A percentile compares a stretch with the other conserved stretches of the same genome.
These are phyloP conservation scores for Starmerella floricola DNA, from an alignment of 805 yeast genomes.

Conservation along the genomic window DNA sequence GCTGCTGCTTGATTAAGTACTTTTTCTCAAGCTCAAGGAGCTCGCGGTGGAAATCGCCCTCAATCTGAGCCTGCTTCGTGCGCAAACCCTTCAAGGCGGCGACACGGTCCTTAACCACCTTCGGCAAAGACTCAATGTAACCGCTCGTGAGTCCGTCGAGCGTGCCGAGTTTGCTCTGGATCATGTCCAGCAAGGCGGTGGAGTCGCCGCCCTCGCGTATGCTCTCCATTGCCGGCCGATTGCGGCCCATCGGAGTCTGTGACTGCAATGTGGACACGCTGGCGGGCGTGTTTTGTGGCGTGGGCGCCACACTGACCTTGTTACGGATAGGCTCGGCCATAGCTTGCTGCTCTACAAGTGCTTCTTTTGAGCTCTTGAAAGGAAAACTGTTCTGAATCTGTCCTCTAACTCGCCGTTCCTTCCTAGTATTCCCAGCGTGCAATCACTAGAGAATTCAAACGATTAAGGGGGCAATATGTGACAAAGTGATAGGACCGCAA, in stretches of 20 bases:
- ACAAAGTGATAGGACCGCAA: too few species aligned
- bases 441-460: too few species aligned
- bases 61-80: slow-evolving; percentile 64
- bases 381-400: too few species aligned
- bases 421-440: too few species aligned
- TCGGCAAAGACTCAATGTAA: slow-evolving; percentile 67
- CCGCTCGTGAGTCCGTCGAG: slow-evolving; percentile 81
- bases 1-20: slow-evolving; percentile 58
- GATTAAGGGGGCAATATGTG: too few species aligned
- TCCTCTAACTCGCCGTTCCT: too few species aligned
- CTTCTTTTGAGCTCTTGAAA: too few species aligned
- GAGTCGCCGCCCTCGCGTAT: slow-evolving; percentile 61
- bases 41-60: slow-evolving; percentile 84
- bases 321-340: slow-evolving; percentile 86
- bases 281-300: slow-evolving; percentile 97
- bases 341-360: not conserved
- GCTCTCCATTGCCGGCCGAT: slow-evolving; percentile 33
- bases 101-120: slow-evolving; percentile 59
- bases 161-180: slow-evolving; percentile 76
- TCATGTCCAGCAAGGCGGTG: slow-evolving; percentile 74
- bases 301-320: slow-evolving; percentile 71
- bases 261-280: slow-evolving; percentile 53
- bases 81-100: slow-evolving; percentile 74
- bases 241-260: slow-evolving; percentile 25
- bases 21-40: slow-evolving; percentile 75